phyloP scores from a whole-genome alignment of 208 protist genomes.

The Trypanosoma grayi region DNA sequence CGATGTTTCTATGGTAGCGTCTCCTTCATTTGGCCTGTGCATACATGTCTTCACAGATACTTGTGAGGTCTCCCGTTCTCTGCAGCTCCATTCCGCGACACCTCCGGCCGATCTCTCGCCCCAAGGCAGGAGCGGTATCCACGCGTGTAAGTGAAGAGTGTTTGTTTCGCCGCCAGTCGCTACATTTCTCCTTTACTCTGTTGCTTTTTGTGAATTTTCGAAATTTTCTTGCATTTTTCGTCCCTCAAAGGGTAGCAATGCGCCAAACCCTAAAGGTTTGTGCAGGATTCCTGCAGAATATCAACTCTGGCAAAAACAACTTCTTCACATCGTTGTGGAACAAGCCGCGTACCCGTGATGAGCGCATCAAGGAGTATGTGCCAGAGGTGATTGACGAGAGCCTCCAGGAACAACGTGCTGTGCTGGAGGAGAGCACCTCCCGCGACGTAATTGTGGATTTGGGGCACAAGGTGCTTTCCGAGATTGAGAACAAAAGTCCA shows the following conservation, averaged over 20 bases:
- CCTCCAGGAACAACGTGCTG: constrained; percentile 70
- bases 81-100: no score
- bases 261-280: constrained; percentile 18
- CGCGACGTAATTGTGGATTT: constrained; percentile 83
- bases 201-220: constrained; percentile 9
- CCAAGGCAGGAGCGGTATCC: no score
- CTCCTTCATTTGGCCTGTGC: no score
- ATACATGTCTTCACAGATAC: no score
- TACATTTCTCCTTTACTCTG: constrained; percentile 7
- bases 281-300: constrained; percentile 42
- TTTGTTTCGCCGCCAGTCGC: no score
- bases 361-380: constrained; percentile 84
- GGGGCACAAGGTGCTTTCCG: constrained; percentile 70
- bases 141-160: no score
- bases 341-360: constrained; percentile 81
- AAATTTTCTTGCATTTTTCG: no score
- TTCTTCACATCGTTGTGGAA: constrained; percentile 84
- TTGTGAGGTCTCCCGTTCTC: no score
- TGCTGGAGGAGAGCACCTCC: constrained; percentile 73
- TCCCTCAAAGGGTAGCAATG: no score
- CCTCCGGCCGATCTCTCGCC: no score
- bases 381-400: constrained; percentile 85
- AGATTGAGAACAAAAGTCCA: constrained; percentile 85
- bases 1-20: no score
- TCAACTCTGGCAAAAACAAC: constrained; percentile 49